A percentile compares a stretch with the other conserved stretches of the same genome.
phyloP scores from a whole-genome alignment of 2,329 filamentous ascomycete genomes.

The Botrytis cinerea region DNA sequence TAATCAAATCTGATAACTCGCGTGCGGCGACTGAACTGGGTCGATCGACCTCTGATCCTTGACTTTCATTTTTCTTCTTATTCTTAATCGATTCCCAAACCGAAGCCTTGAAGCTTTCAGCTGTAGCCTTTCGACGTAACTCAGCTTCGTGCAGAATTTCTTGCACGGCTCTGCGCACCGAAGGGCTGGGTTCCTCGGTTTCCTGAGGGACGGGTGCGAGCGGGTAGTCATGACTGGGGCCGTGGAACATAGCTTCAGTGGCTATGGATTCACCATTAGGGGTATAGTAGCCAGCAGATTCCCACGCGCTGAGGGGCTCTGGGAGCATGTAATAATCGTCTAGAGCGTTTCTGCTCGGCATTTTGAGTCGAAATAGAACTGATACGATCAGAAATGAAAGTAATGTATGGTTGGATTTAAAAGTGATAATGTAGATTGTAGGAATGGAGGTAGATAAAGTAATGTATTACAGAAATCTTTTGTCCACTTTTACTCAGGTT shows the following conservation, averaged over 20 bases:
- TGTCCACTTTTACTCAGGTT: neutral
- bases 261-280: no score
- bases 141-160: no score
- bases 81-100: neutral
- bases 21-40: neutral
- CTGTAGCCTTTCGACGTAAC: neutral
- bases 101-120: neutral
- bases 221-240: no score
- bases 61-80: neutral
- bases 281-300: no score
- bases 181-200: no score
- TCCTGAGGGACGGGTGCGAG: no score
- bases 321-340: neutral
- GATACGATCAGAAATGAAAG: neutral
- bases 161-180: neutral
- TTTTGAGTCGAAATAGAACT: neutral
- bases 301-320: no score
- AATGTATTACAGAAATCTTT: neutral
- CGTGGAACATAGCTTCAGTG: no score
- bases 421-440: neutral
- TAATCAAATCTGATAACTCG: neutral
- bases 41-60: neutral
- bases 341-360: accelerated
- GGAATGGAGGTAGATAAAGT: neutral
- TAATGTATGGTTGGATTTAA: neutral